A percentile compares a stretch with the other conserved stretches of the same genome.
phyloP scores from a whole-genome alignment of 345 rosid genomes.

The Fremontodendron californicum region DNA sequence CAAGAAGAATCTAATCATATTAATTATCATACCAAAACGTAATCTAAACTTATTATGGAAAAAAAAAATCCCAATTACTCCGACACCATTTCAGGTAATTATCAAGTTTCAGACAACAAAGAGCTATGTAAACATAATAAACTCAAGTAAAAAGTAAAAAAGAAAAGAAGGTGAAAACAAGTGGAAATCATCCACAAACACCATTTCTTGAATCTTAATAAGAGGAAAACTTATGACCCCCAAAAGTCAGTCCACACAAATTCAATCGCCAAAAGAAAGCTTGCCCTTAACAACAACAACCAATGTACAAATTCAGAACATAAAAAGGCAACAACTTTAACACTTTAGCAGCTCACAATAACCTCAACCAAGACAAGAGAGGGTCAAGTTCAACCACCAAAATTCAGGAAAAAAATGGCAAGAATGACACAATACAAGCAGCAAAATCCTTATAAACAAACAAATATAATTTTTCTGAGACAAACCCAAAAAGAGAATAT shows the following conservation, averaged over 20 bases:
- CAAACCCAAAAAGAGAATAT: background rate
- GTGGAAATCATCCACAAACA: slow-evolving; percentile 1
- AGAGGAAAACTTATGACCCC: background rate
- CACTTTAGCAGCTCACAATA: background rate
- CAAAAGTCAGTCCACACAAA: background rate
- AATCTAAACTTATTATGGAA: background rate
- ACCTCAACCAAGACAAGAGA: background rate
- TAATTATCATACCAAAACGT: background rate
- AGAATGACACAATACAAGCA: background rate
- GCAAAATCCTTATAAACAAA: slow-evolving; percentile 1
- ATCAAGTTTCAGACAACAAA: background rate
- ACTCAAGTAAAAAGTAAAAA: background rate
- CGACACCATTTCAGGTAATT: background rate
- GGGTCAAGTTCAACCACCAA: background rate
- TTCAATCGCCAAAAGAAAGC: background rate
- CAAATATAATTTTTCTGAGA: background rate
- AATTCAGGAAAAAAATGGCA: background rate
- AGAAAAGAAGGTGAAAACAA: background rate
- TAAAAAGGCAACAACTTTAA: background rate
- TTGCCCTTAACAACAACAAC: background rate
- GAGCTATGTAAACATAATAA: background rate
- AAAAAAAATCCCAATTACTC: background rate
- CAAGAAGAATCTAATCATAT: background rate
- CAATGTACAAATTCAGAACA: background rate
- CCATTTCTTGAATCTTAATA: background rate